Percentiles rank a stretch among this genome's conserved stretches.
phyloP scores from a whole-genome alignment of 495 filamentous ascomycete genomes.

The Podospora didyma region DNA sequence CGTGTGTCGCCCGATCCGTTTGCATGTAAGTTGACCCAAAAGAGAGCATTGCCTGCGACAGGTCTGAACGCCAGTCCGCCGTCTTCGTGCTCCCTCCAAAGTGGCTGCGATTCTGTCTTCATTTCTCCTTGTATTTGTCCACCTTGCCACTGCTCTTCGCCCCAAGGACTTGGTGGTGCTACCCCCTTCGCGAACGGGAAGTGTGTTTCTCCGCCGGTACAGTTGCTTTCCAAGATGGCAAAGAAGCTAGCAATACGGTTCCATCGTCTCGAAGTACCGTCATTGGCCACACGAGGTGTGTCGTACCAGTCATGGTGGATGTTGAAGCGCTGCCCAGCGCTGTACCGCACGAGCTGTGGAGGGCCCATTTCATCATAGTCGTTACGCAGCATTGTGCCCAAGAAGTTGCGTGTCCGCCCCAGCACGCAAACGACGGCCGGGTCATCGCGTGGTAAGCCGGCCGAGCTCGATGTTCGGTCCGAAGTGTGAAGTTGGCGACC shows the following conservation, averaged over 20 bases:
- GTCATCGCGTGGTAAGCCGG: conserved; percentile 38
- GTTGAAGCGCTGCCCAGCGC: conserved; percentile 41
- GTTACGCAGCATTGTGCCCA: conserved; percentile 42
- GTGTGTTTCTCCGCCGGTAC: conserved; percentile 44
- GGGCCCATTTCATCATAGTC: conserved; percentile 45
- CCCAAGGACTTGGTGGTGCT: conserved; percentile 10
- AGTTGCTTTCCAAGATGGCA: conserved; percentile 39
- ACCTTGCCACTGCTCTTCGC: conserved; percentile 21
- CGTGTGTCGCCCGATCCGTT: conserved; percentile 45
- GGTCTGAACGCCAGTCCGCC: conserved; percentile 50
- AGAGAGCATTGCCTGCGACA: conserved; percentile 48
- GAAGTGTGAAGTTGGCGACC: conserved; percentile 30
- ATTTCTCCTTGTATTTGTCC: neutral
- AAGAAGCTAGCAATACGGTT: conserved; percentile 49
- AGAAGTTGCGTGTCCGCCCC: conserved; percentile 33
- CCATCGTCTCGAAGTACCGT: conserved; percentile 28
- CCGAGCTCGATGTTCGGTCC: conserved; percentile 42
- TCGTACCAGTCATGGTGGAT: conserved; percentile 47
- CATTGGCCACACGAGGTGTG: conserved; percentile 18
- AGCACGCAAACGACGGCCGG: conserved; percentile 41
- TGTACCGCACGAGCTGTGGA: conserved; percentile 48
- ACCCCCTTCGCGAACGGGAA: conserved; percentile 40
- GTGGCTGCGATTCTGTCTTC: conserved; percentile 10
- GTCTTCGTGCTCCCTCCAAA: conserved; percentile 44
- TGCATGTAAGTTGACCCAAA: conserved; percentile 49